Evolutionary conservation across 768 basidiomycete species (phyloP).

Genomic region (Lyophyllum decastes): DNA sequence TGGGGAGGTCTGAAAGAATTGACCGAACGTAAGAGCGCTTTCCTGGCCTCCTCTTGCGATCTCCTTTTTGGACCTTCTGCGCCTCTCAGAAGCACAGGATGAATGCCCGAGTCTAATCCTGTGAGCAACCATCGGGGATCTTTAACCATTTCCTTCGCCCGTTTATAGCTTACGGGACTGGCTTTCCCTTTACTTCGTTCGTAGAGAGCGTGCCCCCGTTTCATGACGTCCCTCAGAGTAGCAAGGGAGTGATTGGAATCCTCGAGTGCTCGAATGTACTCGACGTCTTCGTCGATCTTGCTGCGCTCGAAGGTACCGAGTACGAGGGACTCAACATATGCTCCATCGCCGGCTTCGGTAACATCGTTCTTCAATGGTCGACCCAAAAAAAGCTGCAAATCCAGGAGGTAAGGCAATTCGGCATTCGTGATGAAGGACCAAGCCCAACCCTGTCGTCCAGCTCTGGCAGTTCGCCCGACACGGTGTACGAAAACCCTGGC

Average conservation of each 20-base stretch:
- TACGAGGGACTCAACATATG: conserved; percentile 72
- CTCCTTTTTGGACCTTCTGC: conserved; percentile 34
- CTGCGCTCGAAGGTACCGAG: conserved; percentile 85
- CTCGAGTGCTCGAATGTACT: conserved; percentile 72
- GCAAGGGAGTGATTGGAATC: conserved; percentile 63
- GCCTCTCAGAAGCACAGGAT: conserved; percentile 66
- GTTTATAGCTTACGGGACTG: conserved; percentile 78
- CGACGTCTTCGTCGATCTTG: conserved; percentile 79
- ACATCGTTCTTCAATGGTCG: conserved; percentile 68
- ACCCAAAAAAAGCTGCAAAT: conserved; percentile 90
- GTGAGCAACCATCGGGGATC: conserved; percentile 71
- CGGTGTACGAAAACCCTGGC: conserved; percentile 94
- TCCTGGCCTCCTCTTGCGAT: conserved; percentile 55
- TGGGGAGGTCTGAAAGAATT: conserved; percentile 83
- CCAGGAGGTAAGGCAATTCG: conserved; percentile 89
- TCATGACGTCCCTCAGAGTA: conserved; percentile 78
- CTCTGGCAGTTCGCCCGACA: conserved; percentile 94
- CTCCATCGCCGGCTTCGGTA: conserved; percentile 50
- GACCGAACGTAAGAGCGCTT: conserved; percentile 70
- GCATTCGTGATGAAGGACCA: conserved; percentile 89
- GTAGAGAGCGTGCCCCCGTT: conserved; percentile 89
- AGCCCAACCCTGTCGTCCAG: conserved; percentile 93
- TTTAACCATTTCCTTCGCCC: conserved; percentile 86
- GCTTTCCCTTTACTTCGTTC: conserved; percentile 93
- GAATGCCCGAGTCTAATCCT: conserved; percentile 61